Percentiles rank a stretch among this genome's conserved stretches.
These are phyloP conservation scores for Millerozyma miso DNA, from an alignment of 805 yeast genomes.

Conservation along the genomic window DNA sequence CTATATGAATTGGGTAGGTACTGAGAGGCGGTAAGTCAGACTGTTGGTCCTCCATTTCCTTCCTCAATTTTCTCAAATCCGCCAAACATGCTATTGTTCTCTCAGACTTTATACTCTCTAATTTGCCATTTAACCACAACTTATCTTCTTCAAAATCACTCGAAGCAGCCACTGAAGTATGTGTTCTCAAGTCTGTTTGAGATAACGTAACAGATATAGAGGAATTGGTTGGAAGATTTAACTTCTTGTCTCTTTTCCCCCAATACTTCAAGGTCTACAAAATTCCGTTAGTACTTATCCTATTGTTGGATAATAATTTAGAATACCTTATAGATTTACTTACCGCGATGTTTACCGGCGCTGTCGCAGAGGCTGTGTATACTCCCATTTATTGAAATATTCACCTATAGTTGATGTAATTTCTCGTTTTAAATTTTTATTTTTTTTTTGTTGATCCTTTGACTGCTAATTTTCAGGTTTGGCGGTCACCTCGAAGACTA, in stretches of 20 bases:
- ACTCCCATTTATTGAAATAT: slow-evolving; percentile 46
- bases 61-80: slow-evolving; percentile 69
- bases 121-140: slow-evolving; percentile 82
- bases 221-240: slow-evolving; percentile 93
- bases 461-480: no score
- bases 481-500: no score
- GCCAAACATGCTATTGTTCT: slow-evolving; percentile 69
- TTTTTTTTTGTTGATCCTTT: no score
- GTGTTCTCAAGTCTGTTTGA: slow-evolving; percentile 85
- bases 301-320: neutral
- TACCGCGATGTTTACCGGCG: slow-evolving; percentile 96
- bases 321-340: slow-evolving; percentile 23
- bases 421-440: no score
- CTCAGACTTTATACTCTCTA: slow-evolving; percentile 63
- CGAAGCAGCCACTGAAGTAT: slow-evolving; percentile 81
- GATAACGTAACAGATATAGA: slow-evolving; percentile 92
- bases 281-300: slow-evolving; percentile 7
- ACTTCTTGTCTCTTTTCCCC: slow-evolving; percentile 91
- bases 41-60: slow-evolving; percentile 54
- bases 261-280: slow-evolving; percentile 85
- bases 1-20: slow-evolving; percentile 66
- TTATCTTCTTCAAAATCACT: slow-evolving; percentile 55
- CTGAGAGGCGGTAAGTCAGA: slow-evolving; percentile 57
- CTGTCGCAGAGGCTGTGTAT: slow-evolving; percentile 78
- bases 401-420: no score